Evolutionary conservation across 306 rosid species (phyloP).

Genomic region (Begonia masoniana): DNA sequence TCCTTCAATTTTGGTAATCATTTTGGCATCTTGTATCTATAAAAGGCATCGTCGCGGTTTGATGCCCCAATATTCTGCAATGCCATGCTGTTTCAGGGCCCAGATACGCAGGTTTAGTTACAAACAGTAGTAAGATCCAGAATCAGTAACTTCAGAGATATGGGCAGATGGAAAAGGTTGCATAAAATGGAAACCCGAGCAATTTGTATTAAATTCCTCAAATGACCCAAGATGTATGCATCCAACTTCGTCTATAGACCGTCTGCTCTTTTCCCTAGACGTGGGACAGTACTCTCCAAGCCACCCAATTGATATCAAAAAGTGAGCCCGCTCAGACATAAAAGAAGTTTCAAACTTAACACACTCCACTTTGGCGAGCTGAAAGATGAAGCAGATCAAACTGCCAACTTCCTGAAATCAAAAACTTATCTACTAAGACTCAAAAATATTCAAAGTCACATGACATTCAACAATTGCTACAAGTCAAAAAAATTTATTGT

Average conservation of each 20-base stretch:
- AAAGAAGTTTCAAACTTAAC: slow-evolving; percentile 43
- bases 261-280: slow-evolving; percentile 44
- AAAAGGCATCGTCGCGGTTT: slow-evolving; percentile 81
- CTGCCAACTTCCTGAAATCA: slow-evolving; percentile 29
- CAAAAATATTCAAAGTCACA: neutral
- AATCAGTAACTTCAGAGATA: slow-evolving; percentile 6
- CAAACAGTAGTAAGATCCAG: slow-evolving; percentile 12
- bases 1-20: slow-evolving; percentile 75
- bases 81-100: slow-evolving; percentile 30
- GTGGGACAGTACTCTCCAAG: slow-evolving; percentile 61
- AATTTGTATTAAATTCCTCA: slow-evolving; percentile 10
- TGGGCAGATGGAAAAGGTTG: slow-evolving; percentile 15
- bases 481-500: neutral
- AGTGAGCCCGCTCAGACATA: slow-evolving; percentile 61
- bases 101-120: neutral
- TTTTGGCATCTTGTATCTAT: slow-evolving; percentile 87
- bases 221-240: slow-evolving; percentile 30
- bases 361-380: slow-evolving; percentile 36
- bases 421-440: neutral
- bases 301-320: slow-evolving; percentile 46
- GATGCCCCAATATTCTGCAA: slow-evolving; percentile 73
- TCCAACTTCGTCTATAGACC: slow-evolving; percentile 15
- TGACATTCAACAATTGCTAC: neutral
- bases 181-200: slow-evolving; percentile 22
- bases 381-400: slow-evolving; percentile 19